A percentile compares a stretch with the other conserved stretches of the same genome.
Conservation (phyloP, 2,329 filamentous ascomycete genomes). For the Phialophora expanda region DNA sequence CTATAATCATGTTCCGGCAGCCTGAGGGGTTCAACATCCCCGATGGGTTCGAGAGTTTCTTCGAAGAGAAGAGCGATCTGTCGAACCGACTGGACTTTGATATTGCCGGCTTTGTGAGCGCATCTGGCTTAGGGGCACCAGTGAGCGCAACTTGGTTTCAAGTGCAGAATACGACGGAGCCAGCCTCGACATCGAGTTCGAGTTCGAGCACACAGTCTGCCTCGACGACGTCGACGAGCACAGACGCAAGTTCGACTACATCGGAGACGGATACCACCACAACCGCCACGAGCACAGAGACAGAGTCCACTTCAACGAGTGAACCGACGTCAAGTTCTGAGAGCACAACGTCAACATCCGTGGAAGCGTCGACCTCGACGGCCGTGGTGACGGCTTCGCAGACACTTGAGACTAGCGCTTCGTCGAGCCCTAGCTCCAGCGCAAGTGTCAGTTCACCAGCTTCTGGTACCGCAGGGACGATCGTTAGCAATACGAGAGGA, state of each 20-base stretch:
- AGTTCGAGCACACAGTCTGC: constrained; percentile 8
- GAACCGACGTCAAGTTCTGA: neutral
- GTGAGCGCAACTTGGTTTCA: constrained; percentile 51
- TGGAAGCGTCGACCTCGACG: neutral
- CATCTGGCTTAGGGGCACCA: constrained; percentile 42
- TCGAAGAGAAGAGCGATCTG: constrained; percentile 31
- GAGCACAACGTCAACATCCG: neutral
- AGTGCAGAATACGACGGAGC: constrained; percentile 32
- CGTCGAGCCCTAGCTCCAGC: neutral
- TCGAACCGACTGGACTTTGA: constrained; percentile 45
- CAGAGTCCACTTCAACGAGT: neutral
- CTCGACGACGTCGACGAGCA: neutral
- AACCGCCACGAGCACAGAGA: neutral
- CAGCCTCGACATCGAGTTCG: constrained; percentile 9
- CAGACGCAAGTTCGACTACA: neutral
- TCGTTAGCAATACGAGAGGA: neutral
- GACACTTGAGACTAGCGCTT: neutral
- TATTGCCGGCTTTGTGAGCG: constrained; percentile 44
- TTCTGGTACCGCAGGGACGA: neutral
- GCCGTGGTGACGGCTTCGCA: constrained; percentile 10
- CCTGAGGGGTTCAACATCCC: constrained; percentile 42
- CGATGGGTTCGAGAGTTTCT: constrained; percentile 42
- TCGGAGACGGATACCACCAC: neutral
- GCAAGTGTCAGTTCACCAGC: constrained; percentile 9
- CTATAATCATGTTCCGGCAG: constrained; percentile 44